A percentile compares a stretch with the other conserved stretches of the same genome.
phyloP scores from a whole-genome alignment of 371 early-diverging fungal genomes.

The Globomyces sp. region DNA sequence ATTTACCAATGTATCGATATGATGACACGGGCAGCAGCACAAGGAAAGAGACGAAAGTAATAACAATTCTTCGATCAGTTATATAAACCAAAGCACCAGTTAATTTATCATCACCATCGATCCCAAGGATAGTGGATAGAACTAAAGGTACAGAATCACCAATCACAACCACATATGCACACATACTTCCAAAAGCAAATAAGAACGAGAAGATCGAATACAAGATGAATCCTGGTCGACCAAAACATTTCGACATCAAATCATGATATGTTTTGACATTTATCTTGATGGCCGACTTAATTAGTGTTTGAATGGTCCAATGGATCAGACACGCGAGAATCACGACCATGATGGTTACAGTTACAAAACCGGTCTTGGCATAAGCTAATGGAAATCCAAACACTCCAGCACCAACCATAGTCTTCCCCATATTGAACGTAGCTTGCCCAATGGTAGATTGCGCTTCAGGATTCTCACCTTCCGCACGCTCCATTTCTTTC shows the following conservation, averaged over 20 bases:
- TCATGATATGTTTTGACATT: too few species aligned
- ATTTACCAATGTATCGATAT: neutral
- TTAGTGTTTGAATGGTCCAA: neutral
- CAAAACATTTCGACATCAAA: neutral
- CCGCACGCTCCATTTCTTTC: too few species aligned
- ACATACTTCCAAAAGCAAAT: neutral
- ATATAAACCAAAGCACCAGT: neutral
- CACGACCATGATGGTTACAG: neutral
- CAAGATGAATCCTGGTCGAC: neutral
- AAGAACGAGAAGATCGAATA: neutral
- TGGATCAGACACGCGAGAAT: neutral
- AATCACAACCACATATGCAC: conserved; percentile 38
- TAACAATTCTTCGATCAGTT: neutral
- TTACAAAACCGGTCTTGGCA: neutral
- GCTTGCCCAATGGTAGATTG: neutral
- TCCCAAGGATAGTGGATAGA: conserved; percentile 19
- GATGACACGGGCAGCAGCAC: neutral
- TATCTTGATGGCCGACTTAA: too few species aligned
- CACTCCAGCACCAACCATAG: conserved; percentile 4
- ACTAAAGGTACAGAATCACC: conserved; percentile 42
- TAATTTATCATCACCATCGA: conserved; percentile 10
- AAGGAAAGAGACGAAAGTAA: neutral
- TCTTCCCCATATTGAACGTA: conserved; percentile 1
- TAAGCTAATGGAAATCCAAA: neutral
- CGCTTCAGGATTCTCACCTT: too few species aligned